Evolutionary conservation across 495 filamentous ascomycete genomes (phyloP).

Genomic region (Lasiosphaeriaceae sp.): DNA sequence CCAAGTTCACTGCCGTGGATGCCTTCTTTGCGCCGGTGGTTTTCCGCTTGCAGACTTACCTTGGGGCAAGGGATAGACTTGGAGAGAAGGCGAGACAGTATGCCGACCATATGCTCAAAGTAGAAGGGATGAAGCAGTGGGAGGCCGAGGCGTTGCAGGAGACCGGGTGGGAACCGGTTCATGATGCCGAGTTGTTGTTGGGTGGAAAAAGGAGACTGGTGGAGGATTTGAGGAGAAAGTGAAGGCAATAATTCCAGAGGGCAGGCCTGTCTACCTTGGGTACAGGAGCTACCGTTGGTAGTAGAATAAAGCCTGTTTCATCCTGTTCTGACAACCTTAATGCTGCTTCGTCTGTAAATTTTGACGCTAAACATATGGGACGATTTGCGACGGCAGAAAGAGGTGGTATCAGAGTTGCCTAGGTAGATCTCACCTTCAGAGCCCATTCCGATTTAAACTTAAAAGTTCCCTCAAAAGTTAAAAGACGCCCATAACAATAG

Average conservation of each 20-base stretch:
- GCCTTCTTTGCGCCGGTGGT: slow-evolving; percentile 42
- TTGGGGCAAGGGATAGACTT: slow-evolving; percentile 15
- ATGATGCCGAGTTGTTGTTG: slow-evolving; percentile 15
- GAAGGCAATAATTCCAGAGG: neutral
- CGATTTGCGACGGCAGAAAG: no score
- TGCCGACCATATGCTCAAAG: slow-evolving; percentile 13
- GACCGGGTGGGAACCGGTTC: slow-evolving; percentile 9
- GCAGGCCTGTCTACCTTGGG: neutral
- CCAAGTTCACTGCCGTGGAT: slow-evolving; percentile 35
- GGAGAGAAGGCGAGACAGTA: slow-evolving; percentile 19
- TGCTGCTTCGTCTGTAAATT: no score
- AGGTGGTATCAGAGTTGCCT: no score
- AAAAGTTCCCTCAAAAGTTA: no score
- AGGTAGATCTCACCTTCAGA: no score
- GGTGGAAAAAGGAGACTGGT: slow-evolving; percentile 13
- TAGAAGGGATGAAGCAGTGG: slow-evolving; percentile 25
- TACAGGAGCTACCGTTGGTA: no score
- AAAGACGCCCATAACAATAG: no score
- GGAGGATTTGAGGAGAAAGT: slow-evolving; percentile 12
- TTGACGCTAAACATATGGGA: no score
- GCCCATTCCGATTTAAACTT: no score
- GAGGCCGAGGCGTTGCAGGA: slow-evolving; percentile 18
- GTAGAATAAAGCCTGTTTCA: no score
- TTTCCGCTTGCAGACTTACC: slow-evolving; percentile 27
- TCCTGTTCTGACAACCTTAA: no score